Base-by-base conservation (phyloP, 352 stramenopile species). In the Globisporangium nunn region DNA sequence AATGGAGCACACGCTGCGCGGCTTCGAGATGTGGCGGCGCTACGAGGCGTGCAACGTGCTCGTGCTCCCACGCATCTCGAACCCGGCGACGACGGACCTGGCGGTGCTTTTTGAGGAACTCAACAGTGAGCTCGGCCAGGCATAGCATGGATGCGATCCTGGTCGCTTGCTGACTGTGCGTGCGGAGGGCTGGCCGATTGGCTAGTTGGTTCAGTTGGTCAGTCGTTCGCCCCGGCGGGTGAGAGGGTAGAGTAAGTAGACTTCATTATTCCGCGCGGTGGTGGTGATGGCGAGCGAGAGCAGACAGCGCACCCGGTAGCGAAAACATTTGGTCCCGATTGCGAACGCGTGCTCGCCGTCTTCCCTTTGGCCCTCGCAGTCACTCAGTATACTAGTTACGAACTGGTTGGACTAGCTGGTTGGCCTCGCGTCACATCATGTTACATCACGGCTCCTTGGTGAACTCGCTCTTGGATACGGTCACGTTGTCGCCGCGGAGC, bases 391-490 rank as follows among this genome's bases (percentile, higher is more conserved):
- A 23, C 23, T 23, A 23, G 23, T 23, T 23, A 23, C 23, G 23
- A 23, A 0, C 23, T 23, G 23, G 23, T 23, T 23, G 23, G 23
- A 23, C 23, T 23, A 23, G 23, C 23, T 23, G 23, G 23, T 1
- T 23, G 23, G 23, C 23, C 23, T 23, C 23, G 23, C 23, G 23
- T 23, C 23, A 37, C 33, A 28, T 15, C 10, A 17, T 15, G 23
- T 56, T 29, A 10, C 43, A 10, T 55, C 73, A 88, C 29, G 69
- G 61, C 61, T 90, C 74, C 62, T 95, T 95, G 7, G 71, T 75
- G 53, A 91, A 92, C 64, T 95, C 85, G 70, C 78, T 95, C 63
- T 93, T 96, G 66, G 83, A 94, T n/a, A 95, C 85, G 15, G 86
- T 80, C 30, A 93, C 83, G 55, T 87, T 84, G 54, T 86, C 87